Base-by-base conservation (phyloP, 2,329 filamentous ascomycete genomes). In the Fusarium sp. region DNA sequence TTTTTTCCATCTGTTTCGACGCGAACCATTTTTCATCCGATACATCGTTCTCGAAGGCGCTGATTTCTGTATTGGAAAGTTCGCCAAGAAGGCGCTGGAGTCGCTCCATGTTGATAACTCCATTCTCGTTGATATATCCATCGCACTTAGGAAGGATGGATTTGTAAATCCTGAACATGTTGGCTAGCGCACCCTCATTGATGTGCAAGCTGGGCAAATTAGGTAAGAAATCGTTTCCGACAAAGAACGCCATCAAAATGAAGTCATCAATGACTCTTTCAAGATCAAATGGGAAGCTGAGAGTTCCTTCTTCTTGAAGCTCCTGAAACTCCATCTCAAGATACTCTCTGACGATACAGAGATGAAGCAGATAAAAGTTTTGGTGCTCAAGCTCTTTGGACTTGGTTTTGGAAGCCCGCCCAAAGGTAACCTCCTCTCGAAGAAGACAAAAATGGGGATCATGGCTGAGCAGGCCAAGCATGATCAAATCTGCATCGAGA, bases 221-320 rank as follows among this genome's bases (percentile, higher is more conserved):
- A 5, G 96, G 96, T 79, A 99, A 86, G 82, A 99, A 99, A 86
- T 99, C 96, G 80, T 99, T 99, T 77, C 96, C 96, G 74, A 99
- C 93, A 79, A 99, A 99, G 83, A 99, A 99, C 47, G 94, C 95
- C 94, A 99, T 97, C 64, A 99, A 87, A 77, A 99, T 98, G 80
- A 99, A 99, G 83, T 99, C 96, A 78, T 99, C 96, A 81, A 99
- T 98, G 75, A 99, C 89, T 68, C 92, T 89, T 83, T 99, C 96
- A 86, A 99, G 91, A 76, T 99, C 92, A 76, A 96, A 99, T 48
- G 88, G 83, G 74, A 97, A 94, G 40, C 83, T 84, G 71, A 97
- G 83, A 72, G 84, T 83, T 19, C 90, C 91, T 22, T 91, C 87
- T 75, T 90, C 82, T 79, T 96, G 90, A 71, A 99, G 82, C 68